phyloP scores from a whole-genome alignment of 2,329 filamentous ascomycete genomes.

The Phaeosphaeria sp. region DNA sequence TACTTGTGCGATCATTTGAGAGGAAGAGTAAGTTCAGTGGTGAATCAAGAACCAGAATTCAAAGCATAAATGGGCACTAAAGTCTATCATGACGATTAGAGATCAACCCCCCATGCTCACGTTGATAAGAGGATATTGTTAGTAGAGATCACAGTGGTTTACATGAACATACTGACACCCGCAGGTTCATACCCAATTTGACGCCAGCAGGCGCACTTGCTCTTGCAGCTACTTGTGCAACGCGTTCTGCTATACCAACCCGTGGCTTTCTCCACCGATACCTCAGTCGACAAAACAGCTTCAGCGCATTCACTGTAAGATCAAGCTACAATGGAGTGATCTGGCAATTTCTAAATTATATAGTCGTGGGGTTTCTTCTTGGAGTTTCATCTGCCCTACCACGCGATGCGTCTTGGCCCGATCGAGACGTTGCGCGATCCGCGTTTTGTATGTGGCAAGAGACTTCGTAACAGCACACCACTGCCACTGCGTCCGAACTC shows the following conservation, averaged over 20 bases:
- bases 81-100: too few relatives aligned
- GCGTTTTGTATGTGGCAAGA: slow-evolving; percentile 7
- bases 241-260: slow-evolving; percentile 10
- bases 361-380: slow-evolving; percentile 22
- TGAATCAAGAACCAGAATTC: too few relatives aligned
- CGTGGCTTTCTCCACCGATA: slow-evolving; percentile 22
- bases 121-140: background rate
- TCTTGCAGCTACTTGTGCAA: slow-evolving; percentile 14
- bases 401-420: slow-evolving; percentile 15
- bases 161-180: background rate
- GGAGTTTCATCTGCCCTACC: slow-evolving; percentile 27
- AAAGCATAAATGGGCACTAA: too few relatives aligned
- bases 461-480: slow-evolving; percentile 11
- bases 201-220: slow-evolving; percentile 14
- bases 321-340: background rate
- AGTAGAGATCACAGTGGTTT: background rate
- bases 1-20: too few relatives aligned
- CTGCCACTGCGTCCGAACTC: slow-evolving; percentile 17
- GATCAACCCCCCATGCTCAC: slow-evolving; percentile 20
- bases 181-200: slow-evolving; percentile 24
- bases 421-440: slow-evolving; percentile 2
- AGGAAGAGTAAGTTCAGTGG: too few relatives aligned
- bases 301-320: slow-evolving; percentile 13
- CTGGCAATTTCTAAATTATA: background rate
- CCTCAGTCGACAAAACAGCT: slow-evolving; percentile 12